phyloP scores from a whole-genome alignment of 148 eudicot genomes.

The Spergularia marina region DNA sequence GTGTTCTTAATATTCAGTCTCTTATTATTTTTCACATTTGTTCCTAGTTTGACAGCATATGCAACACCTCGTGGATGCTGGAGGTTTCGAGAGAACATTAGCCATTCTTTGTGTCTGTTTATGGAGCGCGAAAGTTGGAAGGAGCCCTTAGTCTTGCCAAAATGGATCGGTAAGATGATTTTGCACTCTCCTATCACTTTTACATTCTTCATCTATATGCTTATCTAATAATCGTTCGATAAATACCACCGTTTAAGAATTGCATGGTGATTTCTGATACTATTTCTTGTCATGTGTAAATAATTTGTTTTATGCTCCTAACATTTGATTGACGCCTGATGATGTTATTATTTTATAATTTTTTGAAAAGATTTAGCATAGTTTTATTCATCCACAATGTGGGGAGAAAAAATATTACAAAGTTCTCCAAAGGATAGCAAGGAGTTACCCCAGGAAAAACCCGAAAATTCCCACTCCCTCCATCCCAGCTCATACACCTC shows the following conservation, averaged over 20 bases:
- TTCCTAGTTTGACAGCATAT: neutral
- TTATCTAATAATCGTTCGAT: neutral
- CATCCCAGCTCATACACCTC: no score
- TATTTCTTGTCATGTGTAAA: neutral
- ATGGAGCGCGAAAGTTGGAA: neutral
- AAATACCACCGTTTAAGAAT: neutral
- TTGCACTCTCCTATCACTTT: no score
- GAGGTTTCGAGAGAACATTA: neutral
- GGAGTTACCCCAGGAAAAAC: no score
- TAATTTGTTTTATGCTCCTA: neutral
- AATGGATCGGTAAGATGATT: neutral
- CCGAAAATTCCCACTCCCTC: no score
- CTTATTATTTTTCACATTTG: neutral
- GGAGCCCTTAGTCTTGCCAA: no score
- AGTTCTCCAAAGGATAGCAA: no score
- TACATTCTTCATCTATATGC: neutral
- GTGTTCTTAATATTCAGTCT: no score
- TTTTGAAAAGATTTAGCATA: no score
- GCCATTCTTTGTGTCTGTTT: neutral
- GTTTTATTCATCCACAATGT: no score
- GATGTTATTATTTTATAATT: neutral
- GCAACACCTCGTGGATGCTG: slow-evolving; percentile 14
- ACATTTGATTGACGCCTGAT: neutral
- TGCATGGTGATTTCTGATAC: neutral
- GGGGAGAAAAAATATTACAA: no score